phyloP scores from a whole-genome alignment of 257 asterid species.

The Coffea eugenioides region DNA sequence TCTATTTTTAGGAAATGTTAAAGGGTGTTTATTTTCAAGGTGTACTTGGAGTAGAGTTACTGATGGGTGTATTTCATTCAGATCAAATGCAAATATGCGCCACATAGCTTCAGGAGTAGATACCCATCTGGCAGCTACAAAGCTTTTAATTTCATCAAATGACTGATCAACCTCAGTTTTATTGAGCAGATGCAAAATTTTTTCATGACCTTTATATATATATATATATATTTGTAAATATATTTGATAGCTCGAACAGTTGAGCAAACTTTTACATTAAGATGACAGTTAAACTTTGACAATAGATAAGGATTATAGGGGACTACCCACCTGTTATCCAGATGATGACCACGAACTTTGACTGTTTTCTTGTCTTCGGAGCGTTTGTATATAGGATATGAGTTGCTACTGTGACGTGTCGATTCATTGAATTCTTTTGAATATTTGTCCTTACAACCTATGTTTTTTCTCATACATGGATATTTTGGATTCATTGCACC shows the following conservation, averaged over 20 bases:
- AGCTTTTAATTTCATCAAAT: not conserved
- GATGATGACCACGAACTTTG: not conserved
- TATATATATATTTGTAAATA: not conserved
- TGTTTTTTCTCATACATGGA: too few species aligned
- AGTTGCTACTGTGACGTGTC: too few species aligned
- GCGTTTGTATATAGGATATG: not conserved
- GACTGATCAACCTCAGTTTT: too few species aligned
- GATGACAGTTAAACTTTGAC: not conserved
- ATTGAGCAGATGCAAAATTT: not conserved
- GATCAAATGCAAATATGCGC: not conserved
- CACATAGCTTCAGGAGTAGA: not conserved
- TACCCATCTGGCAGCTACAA: not conserved
- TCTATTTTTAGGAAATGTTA: not conserved
- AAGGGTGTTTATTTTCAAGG: not conserved
- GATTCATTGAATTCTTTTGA: too few species aligned
- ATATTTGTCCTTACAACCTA: not conserved
- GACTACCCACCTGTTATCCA: not conserved
- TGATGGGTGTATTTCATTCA: not conserved
- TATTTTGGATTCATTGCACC: too few species aligned
- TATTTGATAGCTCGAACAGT: not conserved
- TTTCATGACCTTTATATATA: not conserved
- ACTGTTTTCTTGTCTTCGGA: not conserved
- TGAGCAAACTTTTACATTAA: not conserved
- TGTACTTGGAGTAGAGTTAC: not conserved
- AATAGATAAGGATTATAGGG: not conserved